Percentiles rank a stretch among this genome's conserved stretches.
Conservation (phyloP, 306 rosid species). For the Trifolium dubium region DNA sequence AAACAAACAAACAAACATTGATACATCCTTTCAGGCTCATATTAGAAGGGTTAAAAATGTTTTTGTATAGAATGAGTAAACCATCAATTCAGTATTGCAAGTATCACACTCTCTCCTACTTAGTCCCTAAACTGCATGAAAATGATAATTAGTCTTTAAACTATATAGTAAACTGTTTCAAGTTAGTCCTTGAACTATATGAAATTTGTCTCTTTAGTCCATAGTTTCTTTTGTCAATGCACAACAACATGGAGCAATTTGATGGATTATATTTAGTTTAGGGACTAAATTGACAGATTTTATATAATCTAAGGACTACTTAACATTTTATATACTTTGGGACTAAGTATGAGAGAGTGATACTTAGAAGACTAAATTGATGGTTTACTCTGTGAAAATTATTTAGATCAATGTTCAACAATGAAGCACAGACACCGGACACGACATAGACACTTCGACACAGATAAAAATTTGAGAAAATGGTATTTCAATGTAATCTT, state of each 20-base stretch:
- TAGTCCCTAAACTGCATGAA: background rate
- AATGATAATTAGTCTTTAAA: background rate
- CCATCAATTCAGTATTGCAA: background rate
- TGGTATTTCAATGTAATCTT: too few relatives aligned
- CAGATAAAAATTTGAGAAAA: too few relatives aligned
- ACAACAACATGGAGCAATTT: background rate
- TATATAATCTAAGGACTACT: background rate
- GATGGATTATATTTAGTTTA: too few relatives aligned
- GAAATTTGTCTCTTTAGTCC: background rate
- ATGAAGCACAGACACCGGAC: too few relatives aligned
- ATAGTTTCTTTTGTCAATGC: background rate
- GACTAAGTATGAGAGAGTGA: background rate
- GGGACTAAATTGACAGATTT: too few relatives aligned
- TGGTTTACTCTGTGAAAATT: background rate
- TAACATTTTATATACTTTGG: background rate
- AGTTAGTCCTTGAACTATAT: background rate
- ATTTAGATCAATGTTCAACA: background rate
- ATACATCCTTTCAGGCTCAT: slow-evolving; percentile 17
- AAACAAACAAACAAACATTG: slow-evolving; percentile 26
- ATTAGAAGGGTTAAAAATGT: slow-evolving; percentile 30
- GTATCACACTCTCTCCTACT: background rate
- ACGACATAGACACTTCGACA: too few relatives aligned
- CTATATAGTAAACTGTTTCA: background rate
- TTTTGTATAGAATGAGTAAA: background rate
- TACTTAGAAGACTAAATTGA: background rate